Percentiles rank a stretch among this genome's conserved stretches.
Evolutionary conservation across 164 flowering plant genomes (phyloP).

Genomic region (Brasenia schreberi): DNA sequence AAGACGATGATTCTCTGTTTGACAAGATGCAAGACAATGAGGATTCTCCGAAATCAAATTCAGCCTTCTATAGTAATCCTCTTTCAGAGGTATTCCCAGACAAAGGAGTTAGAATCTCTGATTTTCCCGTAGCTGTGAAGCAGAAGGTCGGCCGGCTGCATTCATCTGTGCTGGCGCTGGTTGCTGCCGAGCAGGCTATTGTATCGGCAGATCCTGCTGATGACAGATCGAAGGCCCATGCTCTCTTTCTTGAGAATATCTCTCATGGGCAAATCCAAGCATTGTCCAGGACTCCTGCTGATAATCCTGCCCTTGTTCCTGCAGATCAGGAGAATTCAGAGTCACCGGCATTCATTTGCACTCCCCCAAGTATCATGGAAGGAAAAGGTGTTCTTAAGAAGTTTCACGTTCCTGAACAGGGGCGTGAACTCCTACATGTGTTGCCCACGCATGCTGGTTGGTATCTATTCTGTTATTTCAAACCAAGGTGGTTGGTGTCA

Average conservation of each 20-base stretch:
- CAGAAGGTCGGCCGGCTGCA: slow-evolving; percentile 59
- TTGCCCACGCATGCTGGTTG: slow-evolving; percentile 87
- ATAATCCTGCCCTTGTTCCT: slow-evolving; percentile 20
- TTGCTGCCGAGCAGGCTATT: slow-evolving; percentile 39
- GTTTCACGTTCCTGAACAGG: slow-evolving; percentile 13
- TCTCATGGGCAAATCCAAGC: slow-evolving; percentile 92
- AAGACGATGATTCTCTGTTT: slow-evolving; percentile 6
- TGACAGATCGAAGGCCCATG: not conserved
- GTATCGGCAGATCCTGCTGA: slow-evolving; percentile 17
- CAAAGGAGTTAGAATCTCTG: slow-evolving; percentile 34
- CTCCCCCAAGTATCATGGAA: slow-evolving; percentile 64
- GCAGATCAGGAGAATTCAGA: slow-evolving; percentile 29
- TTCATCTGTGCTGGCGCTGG: slow-evolving; percentile 48
- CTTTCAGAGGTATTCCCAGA: slow-evolving; percentile 35
- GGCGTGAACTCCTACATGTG: slow-evolving; percentile 35
- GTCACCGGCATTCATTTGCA: slow-evolving; percentile 30
- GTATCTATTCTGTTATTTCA: not conserved
- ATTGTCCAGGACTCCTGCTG: slow-evolving; percentile 53
- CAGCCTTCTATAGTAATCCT: slow-evolving; percentile 1
- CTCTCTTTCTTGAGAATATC: slow-evolving; percentile 53
- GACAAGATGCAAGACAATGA: slow-evolving; percentile 3
- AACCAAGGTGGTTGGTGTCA: not conserved
- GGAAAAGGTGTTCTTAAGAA: slow-evolving; percentile 66
- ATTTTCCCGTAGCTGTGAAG: slow-evolving; percentile 59
- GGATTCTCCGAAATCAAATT: not conserved